Conservation (phyloP, 805 yeast genomes). For the Wickerhamiella lipophila region DNA sequence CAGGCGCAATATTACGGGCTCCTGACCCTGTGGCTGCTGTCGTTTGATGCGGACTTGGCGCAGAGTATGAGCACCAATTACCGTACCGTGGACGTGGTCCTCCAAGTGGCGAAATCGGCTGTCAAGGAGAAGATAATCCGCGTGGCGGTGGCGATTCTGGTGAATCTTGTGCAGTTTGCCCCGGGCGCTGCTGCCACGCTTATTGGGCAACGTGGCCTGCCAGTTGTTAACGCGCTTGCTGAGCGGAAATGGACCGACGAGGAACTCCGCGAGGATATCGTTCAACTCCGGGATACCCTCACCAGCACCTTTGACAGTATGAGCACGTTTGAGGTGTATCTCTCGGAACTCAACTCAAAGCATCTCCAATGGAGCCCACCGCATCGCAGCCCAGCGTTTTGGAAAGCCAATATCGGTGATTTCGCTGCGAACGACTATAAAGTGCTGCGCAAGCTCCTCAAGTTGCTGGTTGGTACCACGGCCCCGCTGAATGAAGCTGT, state of each 20-base stretch:
- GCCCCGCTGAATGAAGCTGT: constrained; percentile 38
- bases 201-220: constrained; percentile 62
- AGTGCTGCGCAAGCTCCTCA: constrained; percentile 49
- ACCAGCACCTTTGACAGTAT: constrained; percentile 62
- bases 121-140: constrained; percentile 88
- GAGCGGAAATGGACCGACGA: constrained; percentile 93
- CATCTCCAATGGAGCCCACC: constrained; percentile 83
- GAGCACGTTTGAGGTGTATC: constrained; percentile 87
- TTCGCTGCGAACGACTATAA: constrained; percentile 74
- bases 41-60: constrained; percentile 52
- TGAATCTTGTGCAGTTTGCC: constrained; percentile 28
- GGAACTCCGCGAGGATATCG: constrained; percentile 67
- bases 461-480: constrained; percentile 23
- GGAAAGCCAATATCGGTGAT: constrained; percentile 67
- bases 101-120: constrained; percentile 57
- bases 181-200: constrained; percentile 40
- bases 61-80: constrained; percentile 38
- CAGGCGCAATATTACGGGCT: constrained; percentile 77
- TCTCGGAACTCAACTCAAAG: constrained; percentile 69
- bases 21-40: constrained; percentile 70
- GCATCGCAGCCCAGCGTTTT: constrained; percentile 75
- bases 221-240: constrained; percentile 51
- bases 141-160: constrained; percentile 60
- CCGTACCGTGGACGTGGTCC: constrained; percentile 35
- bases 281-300: constrained; percentile 43